These are phyloP conservation scores for Neurospora sp. DNA, from an alignment of 495 filamentous ascomycete species.

Conservation along the genomic window DNA sequence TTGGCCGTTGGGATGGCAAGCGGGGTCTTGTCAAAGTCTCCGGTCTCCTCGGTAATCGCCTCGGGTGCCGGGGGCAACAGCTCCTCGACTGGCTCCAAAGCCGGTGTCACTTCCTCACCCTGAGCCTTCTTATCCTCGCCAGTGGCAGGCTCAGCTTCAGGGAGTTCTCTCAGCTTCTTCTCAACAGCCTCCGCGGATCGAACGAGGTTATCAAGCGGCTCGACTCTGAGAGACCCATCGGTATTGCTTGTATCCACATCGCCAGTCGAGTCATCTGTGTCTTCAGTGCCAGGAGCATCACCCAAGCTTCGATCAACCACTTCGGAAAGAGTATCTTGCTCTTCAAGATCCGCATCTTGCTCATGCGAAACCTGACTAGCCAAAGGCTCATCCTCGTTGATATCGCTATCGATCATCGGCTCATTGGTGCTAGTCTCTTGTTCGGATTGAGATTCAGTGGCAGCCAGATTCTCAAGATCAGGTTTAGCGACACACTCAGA, in stretches of 20 bases:
- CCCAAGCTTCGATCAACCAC: not conserved
- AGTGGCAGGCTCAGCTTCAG: not conserved
- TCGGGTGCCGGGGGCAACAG: not conserved
- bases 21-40: not conserved
- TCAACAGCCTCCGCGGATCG: not conserved
- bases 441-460: not conserved
- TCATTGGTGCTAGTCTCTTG: not conserved
- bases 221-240: not conserved
- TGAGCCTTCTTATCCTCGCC: not conserved
- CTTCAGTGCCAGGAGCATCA: not conserved
- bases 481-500: not conserved
- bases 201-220: not conserved
- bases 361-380: not conserved
- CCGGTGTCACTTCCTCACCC: not conserved
- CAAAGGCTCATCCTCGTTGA: not conserved
- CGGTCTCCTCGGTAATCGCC: not conserved
- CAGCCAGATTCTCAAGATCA: not conserved
- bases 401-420: not conserved
- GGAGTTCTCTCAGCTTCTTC: not conserved
- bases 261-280: not conserved
- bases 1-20: not conserved
- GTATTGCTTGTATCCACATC: not conserved
- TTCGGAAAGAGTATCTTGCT: not conserved
- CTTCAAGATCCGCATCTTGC: not conserved
- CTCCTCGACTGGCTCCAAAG: not conserved